These are phyloP conservation scores for Termitomyces sp. DNA, from an alignment of 768 basidiomycete genomes.

Conservation along the genomic window DNA sequence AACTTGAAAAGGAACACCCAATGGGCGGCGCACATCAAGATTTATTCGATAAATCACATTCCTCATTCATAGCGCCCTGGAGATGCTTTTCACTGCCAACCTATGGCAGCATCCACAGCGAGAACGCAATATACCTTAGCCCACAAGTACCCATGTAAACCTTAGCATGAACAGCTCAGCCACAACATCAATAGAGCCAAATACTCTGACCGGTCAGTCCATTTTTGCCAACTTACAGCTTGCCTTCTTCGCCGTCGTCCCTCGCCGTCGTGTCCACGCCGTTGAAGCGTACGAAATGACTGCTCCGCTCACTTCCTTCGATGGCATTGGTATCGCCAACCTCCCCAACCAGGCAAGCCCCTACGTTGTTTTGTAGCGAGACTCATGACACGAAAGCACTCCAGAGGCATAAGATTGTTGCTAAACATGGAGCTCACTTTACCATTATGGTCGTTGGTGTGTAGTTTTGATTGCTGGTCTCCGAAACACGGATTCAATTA, in stretches of 20 bases:
- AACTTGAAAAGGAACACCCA: no score
- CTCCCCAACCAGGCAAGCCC: slow-evolving; percentile 89
- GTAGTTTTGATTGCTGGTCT: slow-evolving; percentile 18
- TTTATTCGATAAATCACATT: no score
- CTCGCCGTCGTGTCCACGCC: slow-evolving; percentile 19
- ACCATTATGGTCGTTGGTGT: slow-evolving; percentile 98
- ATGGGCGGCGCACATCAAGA: no score
- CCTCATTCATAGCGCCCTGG: no score
- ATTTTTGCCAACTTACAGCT: slow-evolving; percentile 23
- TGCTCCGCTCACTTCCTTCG: slow-evolving; percentile 41
- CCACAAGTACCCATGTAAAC: no score
- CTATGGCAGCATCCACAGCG: background rate
- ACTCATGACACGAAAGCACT: slow-evolving; percentile 23
- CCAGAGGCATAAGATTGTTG: slow-evolving; percentile 98
- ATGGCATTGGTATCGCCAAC: slow-evolving; percentile 93
- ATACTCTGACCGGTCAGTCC: slow-evolving; percentile 26
- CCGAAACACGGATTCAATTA: slow-evolving; percentile 1
- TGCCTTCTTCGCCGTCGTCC: slow-evolving; percentile 19
- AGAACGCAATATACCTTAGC: background rate
- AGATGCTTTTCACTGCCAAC: no score
- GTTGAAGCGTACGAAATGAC: slow-evolving; percentile 32
- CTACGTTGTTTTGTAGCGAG: background rate
- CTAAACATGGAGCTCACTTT: slow-evolving; percentile 95
- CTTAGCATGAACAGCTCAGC: no score
- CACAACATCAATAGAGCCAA: slow-evolving; percentile 22